Evolutionary conservation across 2,329 filamentous ascomycete genomes (phyloP), one percentile per base, ranked within the genome.

Genomic region (Venturia oleaginea): DNA sequence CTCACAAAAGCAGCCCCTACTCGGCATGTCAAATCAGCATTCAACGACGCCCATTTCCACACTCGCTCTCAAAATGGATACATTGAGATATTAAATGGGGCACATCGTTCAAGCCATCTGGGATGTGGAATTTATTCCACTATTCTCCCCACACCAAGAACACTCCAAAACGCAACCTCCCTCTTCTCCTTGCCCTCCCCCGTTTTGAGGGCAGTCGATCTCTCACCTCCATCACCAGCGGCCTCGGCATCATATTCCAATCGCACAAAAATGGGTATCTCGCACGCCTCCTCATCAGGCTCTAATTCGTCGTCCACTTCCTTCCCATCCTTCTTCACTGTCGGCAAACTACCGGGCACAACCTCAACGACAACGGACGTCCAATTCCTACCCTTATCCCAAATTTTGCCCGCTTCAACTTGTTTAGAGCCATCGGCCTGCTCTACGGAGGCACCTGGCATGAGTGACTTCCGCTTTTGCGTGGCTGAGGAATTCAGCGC

Each of bases 131-230:
- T n/a, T 1, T 59, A 59, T 19, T 55, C 54, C 19, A 70, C 84
- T 71, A 97, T 94, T 71, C 86, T 86, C 11, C 94, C 94, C 65
- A 95, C 84, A 3, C 93, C 93, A 42, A 97, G 80, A 24, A 96
- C 92, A 78, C 90, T 92, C 94, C 94, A 99, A 76, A 96, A 97
- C 64, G 92, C 92, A 76, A 97, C 78, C 73, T 97, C 94, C 71
- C 89, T 85, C 79, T 87, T 93, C 76, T 93, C 90, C 74, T 83
- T 87, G 61, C 51, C 59, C 80, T 84, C 55, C 84, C 85, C 78
- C 73, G 97, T 93, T 71, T 89, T 85, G 62, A 48, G 59, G 80
- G 37, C 71, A 63, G 70, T 60, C 11, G 69, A 66, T 68, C 71
- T 69, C 43, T 37, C 67, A 64, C 78, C 77, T 3, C 82, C 79